phyloP scores from a whole-genome alignment of 371 early-diverging fungal genomes.

The Cokeromyces recurvatus region DNA sequence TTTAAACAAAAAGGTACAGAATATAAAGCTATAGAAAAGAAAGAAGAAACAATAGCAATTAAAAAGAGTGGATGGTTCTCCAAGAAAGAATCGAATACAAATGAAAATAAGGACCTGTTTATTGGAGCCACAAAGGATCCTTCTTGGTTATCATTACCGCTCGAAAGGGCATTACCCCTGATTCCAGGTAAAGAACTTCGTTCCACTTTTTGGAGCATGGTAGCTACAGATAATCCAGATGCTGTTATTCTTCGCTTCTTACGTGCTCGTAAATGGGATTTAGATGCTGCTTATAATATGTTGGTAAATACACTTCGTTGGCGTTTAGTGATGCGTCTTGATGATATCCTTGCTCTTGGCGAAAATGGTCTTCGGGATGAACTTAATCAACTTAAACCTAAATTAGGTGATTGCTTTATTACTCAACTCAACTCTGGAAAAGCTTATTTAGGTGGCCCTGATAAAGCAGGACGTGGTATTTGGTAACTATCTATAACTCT shows the following conservation, averaged over 20 bases:
- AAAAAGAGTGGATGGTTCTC: constrained; percentile 32
- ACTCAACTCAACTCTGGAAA: constrained; percentile 52
- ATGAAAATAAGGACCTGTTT: constrained; percentile 41
- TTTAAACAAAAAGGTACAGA: constrained; percentile 34
- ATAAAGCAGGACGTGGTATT: constrained; percentile 51
- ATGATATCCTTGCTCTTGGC: constrained; percentile 50
- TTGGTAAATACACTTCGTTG: constrained; percentile 59
- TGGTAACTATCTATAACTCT: too few relatives aligned
- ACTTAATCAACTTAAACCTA: constrained; percentile 41
- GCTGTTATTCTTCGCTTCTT: constrained; percentile 62
- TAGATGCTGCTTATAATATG: constrained; percentile 63
- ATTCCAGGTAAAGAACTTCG: constrained; percentile 33
- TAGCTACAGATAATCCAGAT: constrained; percentile 66
- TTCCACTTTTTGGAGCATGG: constrained; percentile 51
- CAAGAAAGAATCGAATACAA: constrained; percentile 27
- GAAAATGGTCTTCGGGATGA: constrained; percentile 45
- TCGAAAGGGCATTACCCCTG: constrained; percentile 37
- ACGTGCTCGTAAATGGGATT: constrained; percentile 78
- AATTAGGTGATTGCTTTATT: constrained; percentile 36
- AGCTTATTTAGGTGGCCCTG: constrained; percentile 56
- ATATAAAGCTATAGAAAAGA: constrained; percentile 16
- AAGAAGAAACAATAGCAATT: constrained; percentile 8
- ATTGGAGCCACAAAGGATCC: constrained; percentile 45
- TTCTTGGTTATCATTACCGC: constrained; percentile 28
- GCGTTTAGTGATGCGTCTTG: constrained; percentile 54